phyloP scores from a whole-genome alignment of 2,329 filamentous ascomycete species.

The Fusarium sp. region DNA sequence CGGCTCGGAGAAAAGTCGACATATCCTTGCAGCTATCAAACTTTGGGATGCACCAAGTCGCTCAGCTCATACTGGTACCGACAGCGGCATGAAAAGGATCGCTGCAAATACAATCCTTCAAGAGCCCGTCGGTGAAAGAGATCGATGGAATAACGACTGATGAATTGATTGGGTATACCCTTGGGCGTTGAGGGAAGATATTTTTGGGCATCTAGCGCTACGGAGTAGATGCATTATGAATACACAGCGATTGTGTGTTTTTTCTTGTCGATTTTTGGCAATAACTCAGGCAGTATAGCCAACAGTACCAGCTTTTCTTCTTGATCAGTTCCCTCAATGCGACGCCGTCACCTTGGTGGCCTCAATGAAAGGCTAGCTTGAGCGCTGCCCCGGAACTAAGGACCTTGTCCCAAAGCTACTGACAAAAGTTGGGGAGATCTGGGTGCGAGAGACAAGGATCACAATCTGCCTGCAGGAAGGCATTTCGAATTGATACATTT shows the following conservation, averaged over 20 bases:
- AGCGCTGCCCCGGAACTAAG: neutral
- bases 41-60: constrained; percentile 36
- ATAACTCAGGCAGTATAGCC: neutral
- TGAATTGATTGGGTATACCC: neutral
- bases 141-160: neutral
- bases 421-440: neutral
- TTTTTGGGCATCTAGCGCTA: neutral
- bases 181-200: neutral
- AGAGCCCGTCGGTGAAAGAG: neutral
- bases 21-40: constrained; percentile 42
- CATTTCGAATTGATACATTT: neutral
- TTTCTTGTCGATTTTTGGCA: neutral
- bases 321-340: neutral
- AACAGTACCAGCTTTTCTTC: neutral
- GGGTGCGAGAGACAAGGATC: neutral
- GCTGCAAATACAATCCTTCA: constrained; percentile 36
- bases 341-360: neutral
- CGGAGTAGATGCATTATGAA: neutral
- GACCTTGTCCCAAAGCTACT: neutral
- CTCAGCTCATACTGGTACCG: constrained; percentile 47
- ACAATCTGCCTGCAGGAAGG: neutral
- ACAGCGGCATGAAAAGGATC: constrained; percentile 41
- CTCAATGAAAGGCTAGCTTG: neutral
- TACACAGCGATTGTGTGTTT: neutral
- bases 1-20: constrained; percentile 36